Evolutionary conservation across 2,329 filamentous ascomycete genomes (phyloP).

Genomic region (Penicillium sp.): DNA sequence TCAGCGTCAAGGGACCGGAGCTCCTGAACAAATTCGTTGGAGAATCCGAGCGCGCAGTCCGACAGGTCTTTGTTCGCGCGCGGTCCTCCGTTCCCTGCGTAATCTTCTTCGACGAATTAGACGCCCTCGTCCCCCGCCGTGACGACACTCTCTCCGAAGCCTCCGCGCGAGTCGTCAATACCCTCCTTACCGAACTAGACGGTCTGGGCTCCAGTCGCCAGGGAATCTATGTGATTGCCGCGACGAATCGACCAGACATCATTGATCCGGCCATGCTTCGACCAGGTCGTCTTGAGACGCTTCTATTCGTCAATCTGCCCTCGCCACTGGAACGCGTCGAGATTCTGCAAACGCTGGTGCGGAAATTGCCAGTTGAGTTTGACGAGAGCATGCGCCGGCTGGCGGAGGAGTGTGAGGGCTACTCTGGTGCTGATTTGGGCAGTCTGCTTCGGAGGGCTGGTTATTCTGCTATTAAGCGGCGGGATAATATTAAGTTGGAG

Average conservation of each 20-base stretch:
- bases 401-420: constrained; percentile 75
- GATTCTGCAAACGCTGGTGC: constrained; percentile 72
- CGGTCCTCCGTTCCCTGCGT: constrained; percentile 87
- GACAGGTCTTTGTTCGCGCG: constrained; percentile 88
- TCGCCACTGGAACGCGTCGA: constrained; percentile 78
- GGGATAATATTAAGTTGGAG: constrained; percentile 51
- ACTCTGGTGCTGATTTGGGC: constrained; percentile 71
- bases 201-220: constrained; percentile 73
- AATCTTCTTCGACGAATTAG: constrained; percentile 97
- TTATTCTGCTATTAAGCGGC: constrained; percentile 58
- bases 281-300: constrained; percentile 83
- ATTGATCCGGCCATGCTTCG: constrained; percentile 95
- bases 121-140: constrained; percentile 84
- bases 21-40: constrained; percentile 97
- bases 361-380: constrained; percentile 57
- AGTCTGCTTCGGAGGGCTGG: constrained; percentile 64
- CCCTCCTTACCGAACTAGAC: constrained; percentile 90
- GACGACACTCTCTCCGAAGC: constrained; percentile 80
- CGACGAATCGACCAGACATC: constrained; percentile 93
- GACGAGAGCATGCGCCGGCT: constrained; percentile 63
- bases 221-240: constrained; percentile 92
- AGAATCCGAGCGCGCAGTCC: constrained; percentile 89
- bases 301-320: constrained; percentile 88
- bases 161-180: constrained; percentile 89
- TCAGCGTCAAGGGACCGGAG: constrained; percentile 95